Conservation (phyloP, 805 yeast genomes). For the Deakozyma indianensis region DNA sequence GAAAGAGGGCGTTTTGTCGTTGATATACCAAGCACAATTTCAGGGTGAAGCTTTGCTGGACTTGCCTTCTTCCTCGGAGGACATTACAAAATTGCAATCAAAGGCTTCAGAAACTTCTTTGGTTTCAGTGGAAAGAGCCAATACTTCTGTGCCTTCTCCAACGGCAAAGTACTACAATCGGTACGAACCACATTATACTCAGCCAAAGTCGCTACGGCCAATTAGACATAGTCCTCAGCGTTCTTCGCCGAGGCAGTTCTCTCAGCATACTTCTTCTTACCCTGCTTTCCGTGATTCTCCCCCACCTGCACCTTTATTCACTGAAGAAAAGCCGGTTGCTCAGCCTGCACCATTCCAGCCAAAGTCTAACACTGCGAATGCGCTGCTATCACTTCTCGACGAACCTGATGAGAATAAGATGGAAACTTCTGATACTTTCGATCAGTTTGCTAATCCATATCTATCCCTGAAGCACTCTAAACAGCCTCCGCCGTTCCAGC, state of each 20-base stretch:
- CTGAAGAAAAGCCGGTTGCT: conserved; percentile 18
- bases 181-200: neutral
- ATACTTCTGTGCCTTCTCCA: neutral
- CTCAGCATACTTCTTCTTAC: neutral
- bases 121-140: neutral
- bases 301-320: neutral
- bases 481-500: conserved; percentile 9
- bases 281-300: neutral
- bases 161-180: conserved; percentile 6
- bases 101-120: neutral
- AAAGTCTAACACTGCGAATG: conserved; percentile 34
- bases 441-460: conserved; percentile 29
- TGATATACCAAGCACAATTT: conserved; percentile 8
- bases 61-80: neutral
- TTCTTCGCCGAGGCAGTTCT: neutral
- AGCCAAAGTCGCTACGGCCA: neutral
- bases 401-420: conserved; percentile 10
- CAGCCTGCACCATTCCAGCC: conserved; percentile 7
- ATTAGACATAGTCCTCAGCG: conserved; percentile 4
- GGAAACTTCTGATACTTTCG: conserved; percentile 11
- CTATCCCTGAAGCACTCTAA: conserved; percentile 15
- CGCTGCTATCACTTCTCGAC: conserved; percentile 32
- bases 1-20: conserved; percentile 48
- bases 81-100: neutral
- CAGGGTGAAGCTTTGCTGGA: conserved; percentile 4